phyloP scores from a whole-genome alignment of 345 rosid genomes.

The Cardiospermum halicacabum region DNA sequence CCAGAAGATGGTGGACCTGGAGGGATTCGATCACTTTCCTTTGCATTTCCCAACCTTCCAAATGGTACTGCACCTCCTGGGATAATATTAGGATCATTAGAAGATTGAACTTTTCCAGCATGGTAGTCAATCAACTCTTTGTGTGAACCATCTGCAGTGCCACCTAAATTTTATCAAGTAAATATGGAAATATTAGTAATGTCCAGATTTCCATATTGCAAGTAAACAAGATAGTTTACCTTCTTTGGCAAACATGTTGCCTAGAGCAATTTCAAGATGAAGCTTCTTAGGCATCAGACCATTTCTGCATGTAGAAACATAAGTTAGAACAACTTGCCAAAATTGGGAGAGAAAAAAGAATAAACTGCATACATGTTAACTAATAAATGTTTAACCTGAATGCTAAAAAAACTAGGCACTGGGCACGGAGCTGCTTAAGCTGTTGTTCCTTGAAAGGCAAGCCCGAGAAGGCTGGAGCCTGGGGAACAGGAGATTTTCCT shows the following conservation, averaged over 20 bases:
- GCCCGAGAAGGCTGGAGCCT: constrained; percentile 37
- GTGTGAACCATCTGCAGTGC: constrained; percentile 44
- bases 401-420: constrained; percentile 88
- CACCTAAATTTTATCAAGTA: constrained; percentile 25
- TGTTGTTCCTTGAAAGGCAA: constrained; percentile 85
- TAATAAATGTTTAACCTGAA: too few relatives aligned
- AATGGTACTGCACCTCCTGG: constrained; percentile 39
- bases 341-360: background rate
- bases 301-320: constrained; percentile 42
- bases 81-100: constrained; percentile 34
- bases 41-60: constrained; percentile 43
- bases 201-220: background rate
- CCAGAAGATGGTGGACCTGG: constrained; percentile 38
- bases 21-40: constrained; percentile 31
- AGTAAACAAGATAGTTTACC: constrained; percentile 32
- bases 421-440: constrained; percentile 91
- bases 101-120: constrained; percentile 41
- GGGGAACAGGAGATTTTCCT: constrained; percentile 59
- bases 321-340: constrained; percentile 5
- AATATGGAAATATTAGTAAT: background rate
- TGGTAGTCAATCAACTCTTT: constrained; percentile 46
- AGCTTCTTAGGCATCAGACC: constrained; percentile 72
- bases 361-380: background rate
- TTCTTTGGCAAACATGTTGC: constrained; percentile 64
- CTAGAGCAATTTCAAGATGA: constrained; percentile 87